These are phyloP conservation scores for Rhytidiadelphus loreus DNA, from an alignment of 225 moss, liverwort and hornwort species.

Conservation along the genomic window DNA sequence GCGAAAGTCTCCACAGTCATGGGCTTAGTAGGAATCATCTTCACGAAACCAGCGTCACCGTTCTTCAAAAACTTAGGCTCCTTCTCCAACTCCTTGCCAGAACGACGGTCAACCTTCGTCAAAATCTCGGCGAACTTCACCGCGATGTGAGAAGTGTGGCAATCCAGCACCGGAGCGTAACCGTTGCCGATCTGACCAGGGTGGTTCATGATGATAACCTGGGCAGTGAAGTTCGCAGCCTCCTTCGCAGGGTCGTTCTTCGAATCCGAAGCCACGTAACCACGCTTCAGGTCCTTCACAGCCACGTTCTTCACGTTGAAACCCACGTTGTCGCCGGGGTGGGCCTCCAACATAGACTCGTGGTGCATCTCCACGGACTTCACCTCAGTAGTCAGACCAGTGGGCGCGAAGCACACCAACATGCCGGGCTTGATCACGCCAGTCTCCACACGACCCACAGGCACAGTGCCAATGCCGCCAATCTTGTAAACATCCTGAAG, in stretches of 20 bases:
- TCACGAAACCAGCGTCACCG: conserved; percentile 44
- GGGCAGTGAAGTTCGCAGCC: conserved; percentile 43
- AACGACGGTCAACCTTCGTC: conserved; percentile 52
- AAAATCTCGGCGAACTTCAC: conserved; percentile 27
- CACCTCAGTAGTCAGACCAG: conserved; percentile 50
- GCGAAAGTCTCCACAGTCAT: conserved; percentile 53
- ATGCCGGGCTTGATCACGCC: conserved; percentile 42
- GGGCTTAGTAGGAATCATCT: conserved; percentile 53
- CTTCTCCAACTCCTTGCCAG: conserved; percentile 53
- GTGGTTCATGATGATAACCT: conserved; percentile 63
- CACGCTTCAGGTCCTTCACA: conserved; percentile 45
- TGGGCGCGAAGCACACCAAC: conserved; percentile 43
- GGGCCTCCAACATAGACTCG: conserved; percentile 44
- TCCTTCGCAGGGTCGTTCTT: conserved; percentile 54
- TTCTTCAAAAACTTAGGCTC: conserved; percentile 63
- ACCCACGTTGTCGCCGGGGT: conserved; percentile 39
- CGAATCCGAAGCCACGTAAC: conserved; percentile 46
- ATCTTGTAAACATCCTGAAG: conserved; percentile 74
- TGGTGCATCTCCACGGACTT: conserved; percentile 63
- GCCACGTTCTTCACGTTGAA: conserved; percentile 40
- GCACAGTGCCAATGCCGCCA: conserved; percentile 24
- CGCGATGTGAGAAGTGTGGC: conserved; percentile 50
- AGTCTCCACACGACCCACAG: conserved; percentile 33
- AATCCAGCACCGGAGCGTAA: conserved; percentile 43
- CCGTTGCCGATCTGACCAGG: conserved; percentile 47